Evolutionary conservation across 352 stramenopile genomes (phyloP), one percentile per base, ranked within the genome.

Genomic region (Phytopythium chamaehyphon): DNA sequence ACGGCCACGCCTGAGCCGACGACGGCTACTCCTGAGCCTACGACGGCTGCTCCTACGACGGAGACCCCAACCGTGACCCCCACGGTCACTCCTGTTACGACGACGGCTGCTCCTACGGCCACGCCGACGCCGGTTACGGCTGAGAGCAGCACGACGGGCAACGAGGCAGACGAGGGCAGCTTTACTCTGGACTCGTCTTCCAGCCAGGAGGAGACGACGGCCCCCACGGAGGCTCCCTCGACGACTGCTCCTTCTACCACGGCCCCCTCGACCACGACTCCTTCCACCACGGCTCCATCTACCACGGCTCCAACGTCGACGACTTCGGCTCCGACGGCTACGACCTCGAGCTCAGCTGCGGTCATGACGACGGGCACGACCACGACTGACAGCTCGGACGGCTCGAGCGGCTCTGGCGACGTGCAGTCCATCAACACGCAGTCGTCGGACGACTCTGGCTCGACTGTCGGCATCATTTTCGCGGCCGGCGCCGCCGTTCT

Each of bases 401-500:
- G 28, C 6, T 50, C 47, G 14, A 49, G 36, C 4, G 47, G 33
- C 11, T 33, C 23, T 15, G 37, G 21, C 12, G 26, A 36, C 15
- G 48, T 33, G 14, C 38, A 56, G 8, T 28, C 55, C 7, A 51
- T 58, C 38, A 80, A 64, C 57, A 72, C 64, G 8, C 31, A 76
- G 57, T 61, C 55, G 36, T 61, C 53, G 8, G 28, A 24, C 3
- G 43, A 28, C 1, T 35, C 31, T 10, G 31, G 44, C 19, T 46
- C 51, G n/a, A 49, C 39, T 16, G 44, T 55, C 8, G 51, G 51
- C 5, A 28, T 69, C 19, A 26, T 63, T 8, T 36, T 66, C 40
- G 62, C 46, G 8, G 28, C 51, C 1, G 40, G 63, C 19, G 21
- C 66, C 0, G 46, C 24, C 12, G 59, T 21, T 12, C 48, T 56